Evolutionary conservation across 2,329 filamentous ascomycete genomes (phyloP).

Genomic region (Xylaria sp.): DNA sequence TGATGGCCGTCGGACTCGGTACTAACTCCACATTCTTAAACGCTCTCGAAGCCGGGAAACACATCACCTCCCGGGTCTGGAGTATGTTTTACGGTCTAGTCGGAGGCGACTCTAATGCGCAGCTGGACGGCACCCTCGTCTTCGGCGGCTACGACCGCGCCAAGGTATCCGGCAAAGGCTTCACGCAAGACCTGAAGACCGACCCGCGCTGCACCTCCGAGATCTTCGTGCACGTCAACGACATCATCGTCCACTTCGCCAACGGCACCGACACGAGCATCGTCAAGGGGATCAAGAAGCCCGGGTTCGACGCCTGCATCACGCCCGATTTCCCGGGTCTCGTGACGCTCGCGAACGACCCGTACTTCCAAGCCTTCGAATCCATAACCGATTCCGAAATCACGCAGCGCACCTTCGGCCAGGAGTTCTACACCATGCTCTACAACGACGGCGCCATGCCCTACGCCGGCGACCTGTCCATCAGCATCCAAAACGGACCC

Average conservation of each 20-base stretch:
- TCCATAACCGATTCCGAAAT: background rate
- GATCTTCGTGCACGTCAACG: conserved; percentile 28
- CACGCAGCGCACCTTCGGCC: conserved; percentile 15
- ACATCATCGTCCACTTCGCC: conserved; percentile 32
- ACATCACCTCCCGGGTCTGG: conserved; percentile 29
- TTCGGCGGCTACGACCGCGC: conserved; percentile 25
- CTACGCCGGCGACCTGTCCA: conserved; percentile 9
- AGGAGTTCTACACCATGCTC: conserved; percentile 21
- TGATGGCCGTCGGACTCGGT: conserved; percentile 28
- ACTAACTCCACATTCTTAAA: conserved; percentile 32
- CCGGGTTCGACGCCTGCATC: conserved; percentile 21
- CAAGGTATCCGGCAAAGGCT: conserved; percentile 21
- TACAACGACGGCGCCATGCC: conserved; percentile 8
- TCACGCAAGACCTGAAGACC: conserved; percentile 22
- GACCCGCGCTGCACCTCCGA: conserved; percentile 24
- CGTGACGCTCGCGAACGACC: conserved; percentile 22
- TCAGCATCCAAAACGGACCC: conserved; percentile 19
- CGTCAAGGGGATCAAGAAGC: conserved; percentile 11
- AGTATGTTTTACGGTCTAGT: conserved; percentile 32
- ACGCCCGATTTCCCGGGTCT: conserved; percentile 19
- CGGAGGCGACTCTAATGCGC: conserved; percentile 15
- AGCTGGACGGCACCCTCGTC: conserved; percentile 10
- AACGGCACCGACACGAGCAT: conserved; percentile 32
- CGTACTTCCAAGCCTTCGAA: conserved; percentile 17
- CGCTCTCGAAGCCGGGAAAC: conserved; percentile 17